phyloP scores from a whole-genome alignment of 768 basidiomycete species.

The Sporobolomyces pararoseus region DNA sequence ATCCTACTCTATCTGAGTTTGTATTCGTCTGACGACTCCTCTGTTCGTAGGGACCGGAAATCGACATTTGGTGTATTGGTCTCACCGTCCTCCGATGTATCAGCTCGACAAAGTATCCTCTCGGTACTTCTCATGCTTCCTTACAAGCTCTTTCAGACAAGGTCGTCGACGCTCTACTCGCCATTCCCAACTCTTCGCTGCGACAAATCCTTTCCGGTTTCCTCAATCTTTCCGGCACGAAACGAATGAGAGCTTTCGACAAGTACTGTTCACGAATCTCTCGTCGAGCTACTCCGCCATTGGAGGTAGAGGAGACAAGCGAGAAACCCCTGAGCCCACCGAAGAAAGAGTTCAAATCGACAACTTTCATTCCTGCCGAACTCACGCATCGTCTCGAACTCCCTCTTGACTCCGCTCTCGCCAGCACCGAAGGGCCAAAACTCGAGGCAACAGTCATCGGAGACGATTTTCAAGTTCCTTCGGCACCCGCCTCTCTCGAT shows the following conservation, averaged over 20 bases:
- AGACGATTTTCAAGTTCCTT: neutral
- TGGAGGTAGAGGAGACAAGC: neutral
- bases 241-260: conserved; percentile 49
- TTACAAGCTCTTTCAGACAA: conserved; percentile 48
- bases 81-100: conserved; percentile 51
- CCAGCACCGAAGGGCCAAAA: neutral
- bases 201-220: conserved; percentile 47
- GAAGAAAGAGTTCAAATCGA: conserved; percentile 49
- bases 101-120: conserved; percentile 49
- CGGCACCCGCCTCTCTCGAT: neutral
- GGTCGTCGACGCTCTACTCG: conserved; percentile 48
- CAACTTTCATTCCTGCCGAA: conserved; percentile 48
- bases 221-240: conserved; percentile 49
- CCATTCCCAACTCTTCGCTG: conserved; percentile 41
- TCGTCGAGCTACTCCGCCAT: neutral
- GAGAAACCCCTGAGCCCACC: neutral
- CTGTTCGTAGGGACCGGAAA: conserved; percentile 49
- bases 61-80: conserved; percentile 54
- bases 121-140: conserved; percentile 50
- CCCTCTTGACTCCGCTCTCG: conserved; percentile 16
- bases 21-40: neutral
- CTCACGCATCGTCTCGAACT: conserved; percentile 49
- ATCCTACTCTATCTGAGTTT: neutral
- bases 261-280: conserved; percentile 43
- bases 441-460: conserved; percentile 18